phyloP scores from a whole-genome alignment of 768 basidiomycete genomes.

The Coprinellus micaceus region DNA sequence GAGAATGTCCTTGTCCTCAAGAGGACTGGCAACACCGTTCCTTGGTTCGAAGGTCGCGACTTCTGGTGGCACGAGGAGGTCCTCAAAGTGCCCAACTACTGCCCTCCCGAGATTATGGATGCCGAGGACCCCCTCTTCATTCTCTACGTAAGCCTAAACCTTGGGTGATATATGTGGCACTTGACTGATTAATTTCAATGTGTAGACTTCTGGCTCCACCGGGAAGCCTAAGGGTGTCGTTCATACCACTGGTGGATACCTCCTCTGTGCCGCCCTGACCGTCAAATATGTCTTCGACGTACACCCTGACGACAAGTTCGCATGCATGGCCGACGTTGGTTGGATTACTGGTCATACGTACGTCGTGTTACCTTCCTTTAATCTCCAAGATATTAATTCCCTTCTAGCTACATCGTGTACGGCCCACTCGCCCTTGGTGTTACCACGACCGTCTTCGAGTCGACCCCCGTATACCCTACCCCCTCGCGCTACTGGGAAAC shows the following conservation, averaged over 20 bases:
- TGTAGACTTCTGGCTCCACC: slow-evolving; percentile 87
- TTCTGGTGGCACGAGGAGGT: slow-evolving; percentile 97
- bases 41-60: slow-evolving; percentile 82
- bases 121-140: slow-evolving; percentile 98
- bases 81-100: slow-evolving; percentile 79
- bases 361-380: slow-evolving; percentile 15
- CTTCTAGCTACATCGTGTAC: slow-evolving; percentile 83
- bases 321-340: slow-evolving; percentile 97
- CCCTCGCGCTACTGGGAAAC: slow-evolving; percentile 97
- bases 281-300: slow-evolving; percentile 98
- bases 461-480: slow-evolving; percentile 94
- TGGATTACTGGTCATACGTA: slow-evolving; percentile 98
- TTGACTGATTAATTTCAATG: slow-evolving; percentile 8
- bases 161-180: no score
- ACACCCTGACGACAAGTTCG: slow-evolving; percentile 93
- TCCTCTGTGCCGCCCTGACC: slow-evolving; percentile 86
- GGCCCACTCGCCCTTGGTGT: slow-evolving; percentile 87
- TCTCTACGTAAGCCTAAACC: slow-evolving; percentile 84
- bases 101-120: slow-evolving; percentile 82
- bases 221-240: slow-evolving; percentile 98
- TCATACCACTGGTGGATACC: slow-evolving; percentile 84
- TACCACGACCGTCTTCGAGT: slow-evolving; percentile 89
- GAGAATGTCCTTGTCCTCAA: slow-evolving; percentile 88
- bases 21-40: slow-evolving; percentile 80
- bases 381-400: slow-evolving; percentile 3